Conservation (phyloP, 129 eudicot species). For the Flaveria sonorensis region DNA sequence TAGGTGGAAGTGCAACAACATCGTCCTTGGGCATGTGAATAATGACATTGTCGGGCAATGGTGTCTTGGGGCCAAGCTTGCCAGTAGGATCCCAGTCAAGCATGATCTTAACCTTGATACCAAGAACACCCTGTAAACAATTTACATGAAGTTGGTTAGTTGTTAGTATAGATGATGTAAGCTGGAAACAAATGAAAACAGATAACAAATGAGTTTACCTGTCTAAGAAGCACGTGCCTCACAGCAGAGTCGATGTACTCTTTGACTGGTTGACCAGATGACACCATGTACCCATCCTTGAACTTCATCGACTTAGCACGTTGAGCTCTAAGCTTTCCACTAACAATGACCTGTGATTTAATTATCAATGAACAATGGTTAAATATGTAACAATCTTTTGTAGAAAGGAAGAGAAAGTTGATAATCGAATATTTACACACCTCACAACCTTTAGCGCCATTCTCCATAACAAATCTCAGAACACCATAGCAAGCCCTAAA, state of each 20-base stretch:
- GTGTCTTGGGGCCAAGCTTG: constrained; percentile 57
- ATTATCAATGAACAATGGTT: neutral
- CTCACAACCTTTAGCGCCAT: constrained; percentile 52
- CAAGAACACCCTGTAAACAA: constrained; percentile 54
- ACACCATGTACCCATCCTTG: constrained; percentile 17
- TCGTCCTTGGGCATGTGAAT: constrained; percentile 51
- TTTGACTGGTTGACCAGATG: constrained; percentile 9
- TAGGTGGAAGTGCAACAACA: constrained; percentile 25
- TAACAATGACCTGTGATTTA: constrained; percentile 4
- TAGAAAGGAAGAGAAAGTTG: neutral
- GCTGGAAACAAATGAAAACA: neutral
- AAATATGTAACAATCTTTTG: neutral
- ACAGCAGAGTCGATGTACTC: constrained; percentile 11
- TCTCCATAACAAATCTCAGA: constrained; percentile 30
- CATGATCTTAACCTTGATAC: constrained; percentile 63
- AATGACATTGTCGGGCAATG: constrained; percentile 51
- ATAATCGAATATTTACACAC: neutral
- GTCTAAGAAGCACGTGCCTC: constrained; percentile 13
- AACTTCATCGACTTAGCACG: constrained; percentile 54
- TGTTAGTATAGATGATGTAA: neutral
- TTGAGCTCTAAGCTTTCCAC: constrained; percentile 21
- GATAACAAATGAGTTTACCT: neutral
- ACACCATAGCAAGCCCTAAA: constrained; percentile 16
- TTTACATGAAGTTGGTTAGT: neutral
- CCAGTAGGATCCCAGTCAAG: constrained; percentile 64